A percentile compares a stretch with the other conserved stretches of the same genome.
Conservation (phyloP, 2,329 filamentous ascomycete genomes). For the Neofusicoccum ribis region DNA sequence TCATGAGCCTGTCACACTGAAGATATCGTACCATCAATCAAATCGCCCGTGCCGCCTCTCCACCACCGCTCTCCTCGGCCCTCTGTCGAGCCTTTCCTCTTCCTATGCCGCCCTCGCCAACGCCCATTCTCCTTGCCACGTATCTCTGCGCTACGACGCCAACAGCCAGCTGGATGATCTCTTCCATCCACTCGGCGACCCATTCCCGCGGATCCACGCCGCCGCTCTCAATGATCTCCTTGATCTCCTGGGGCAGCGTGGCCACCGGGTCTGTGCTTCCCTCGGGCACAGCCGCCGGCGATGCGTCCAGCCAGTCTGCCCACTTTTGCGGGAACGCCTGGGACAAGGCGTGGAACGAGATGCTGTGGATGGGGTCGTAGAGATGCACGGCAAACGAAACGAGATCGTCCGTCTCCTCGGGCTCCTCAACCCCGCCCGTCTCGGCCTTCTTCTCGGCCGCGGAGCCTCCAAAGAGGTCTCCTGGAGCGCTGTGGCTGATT, state of each 20-base stretch:
- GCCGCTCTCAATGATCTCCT: conserved; percentile 72
- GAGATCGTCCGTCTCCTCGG: conserved; percentile 63
- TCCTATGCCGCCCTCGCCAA: conserved; percentile 74
- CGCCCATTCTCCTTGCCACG: conserved; percentile 92
- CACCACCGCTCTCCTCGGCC: conserved; percentile 58
- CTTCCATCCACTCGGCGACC: conserved; percentile 97
- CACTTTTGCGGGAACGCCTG: conserved; percentile 83
- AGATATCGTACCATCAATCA: background rate
- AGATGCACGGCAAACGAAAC: conserved; percentile 77
- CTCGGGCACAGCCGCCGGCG: conserved; percentile 51
- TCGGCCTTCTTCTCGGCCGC: conserved; percentile 59
- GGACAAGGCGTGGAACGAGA: conserved; percentile 79
- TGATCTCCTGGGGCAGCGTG: conserved; percentile 77
- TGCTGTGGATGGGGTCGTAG: conserved; percentile 86
- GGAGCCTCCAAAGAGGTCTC: conserved; percentile 65
- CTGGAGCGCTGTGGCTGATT: conserved; percentile 63
- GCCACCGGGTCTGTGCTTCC: conserved; percentile 26
- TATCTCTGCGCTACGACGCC: conserved; percentile 93
- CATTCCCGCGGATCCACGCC: conserved; percentile 92
- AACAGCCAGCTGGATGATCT: conserved; percentile 73
- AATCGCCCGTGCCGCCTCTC: conserved; percentile 60
- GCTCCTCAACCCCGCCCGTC: conserved; percentile 51
- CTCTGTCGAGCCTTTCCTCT: conserved; percentile 58
- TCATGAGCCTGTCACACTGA: background rate
- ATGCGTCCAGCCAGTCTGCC: conserved; percentile 84